Evolutionary conservation across 2,329 filamentous ascomycete genomes (phyloP).

Genomic region (Ophiostoma populinum): DNA sequence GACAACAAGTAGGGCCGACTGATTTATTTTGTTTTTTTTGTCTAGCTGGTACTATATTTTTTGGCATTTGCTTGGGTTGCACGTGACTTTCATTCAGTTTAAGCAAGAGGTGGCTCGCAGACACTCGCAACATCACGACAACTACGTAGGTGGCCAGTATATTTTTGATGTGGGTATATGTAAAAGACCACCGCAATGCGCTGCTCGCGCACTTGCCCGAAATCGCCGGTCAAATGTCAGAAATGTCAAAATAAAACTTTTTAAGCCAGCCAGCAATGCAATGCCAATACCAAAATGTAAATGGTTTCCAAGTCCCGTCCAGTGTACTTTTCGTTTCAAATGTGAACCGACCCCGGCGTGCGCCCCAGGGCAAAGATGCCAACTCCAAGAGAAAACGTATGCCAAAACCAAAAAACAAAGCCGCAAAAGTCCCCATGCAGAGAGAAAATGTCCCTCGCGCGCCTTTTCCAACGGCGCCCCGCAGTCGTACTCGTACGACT

Average conservation of each 20-base stretch:
- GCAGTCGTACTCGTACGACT: neutral
- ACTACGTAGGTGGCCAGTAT: too few species aligned
- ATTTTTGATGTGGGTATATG: too few species aligned
- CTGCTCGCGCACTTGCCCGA: too few species aligned
- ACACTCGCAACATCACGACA: too few species aligned
- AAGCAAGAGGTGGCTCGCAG: too few species aligned
- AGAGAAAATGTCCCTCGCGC: neutral
- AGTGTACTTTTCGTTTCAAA: neutral
- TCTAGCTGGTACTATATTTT: too few species aligned
- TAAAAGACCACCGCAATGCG: too few species aligned
- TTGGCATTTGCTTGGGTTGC: too few species aligned
- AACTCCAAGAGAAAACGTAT: neutral
- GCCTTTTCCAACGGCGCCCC: neutral
- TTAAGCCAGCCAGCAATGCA: neutral
- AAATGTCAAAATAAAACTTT: neutral
- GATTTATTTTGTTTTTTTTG: neutral
- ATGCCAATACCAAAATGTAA: neutral
- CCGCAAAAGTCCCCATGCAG: neutral
- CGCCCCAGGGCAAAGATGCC: too few species aligned
- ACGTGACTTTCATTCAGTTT: too few species aligned
- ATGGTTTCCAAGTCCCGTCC: slow-evolving; percentile 2
- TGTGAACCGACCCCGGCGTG: too few species aligned
- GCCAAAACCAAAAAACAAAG: neutral
- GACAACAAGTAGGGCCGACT: slow-evolving; percentile 13
- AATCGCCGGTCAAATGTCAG: neutral